Conservation (phyloP, 75 land plant species). For the Pseudotsuga menziesii region DNA sequence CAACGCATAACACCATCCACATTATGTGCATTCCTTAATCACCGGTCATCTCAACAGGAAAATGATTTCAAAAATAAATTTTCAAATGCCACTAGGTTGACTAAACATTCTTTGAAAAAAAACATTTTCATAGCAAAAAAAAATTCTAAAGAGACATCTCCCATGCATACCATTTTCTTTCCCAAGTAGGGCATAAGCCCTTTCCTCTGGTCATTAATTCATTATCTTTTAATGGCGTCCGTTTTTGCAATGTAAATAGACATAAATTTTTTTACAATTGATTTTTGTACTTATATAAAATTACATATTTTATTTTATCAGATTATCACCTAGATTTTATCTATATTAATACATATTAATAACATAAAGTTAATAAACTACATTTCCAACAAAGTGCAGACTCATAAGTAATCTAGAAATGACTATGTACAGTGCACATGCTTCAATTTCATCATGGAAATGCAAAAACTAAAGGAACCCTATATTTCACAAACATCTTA, state of each 20-base stretch:
- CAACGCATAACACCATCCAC: too few relatives aligned
- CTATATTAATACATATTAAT: background rate
- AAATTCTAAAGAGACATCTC: background rate
- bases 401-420: background rate
- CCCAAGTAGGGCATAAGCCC: constrained; percentile 68
- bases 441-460: background rate
- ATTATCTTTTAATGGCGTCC: constrained; percentile 93
- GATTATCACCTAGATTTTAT: background rate
- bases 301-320: background rate
- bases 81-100: background rate
- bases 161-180: constrained; percentile 75
- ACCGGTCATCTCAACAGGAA: constrained; percentile 96
- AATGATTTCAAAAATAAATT: background rate
- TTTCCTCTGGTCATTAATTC: constrained; percentile 90
- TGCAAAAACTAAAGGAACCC: background rate
- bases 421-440: background rate
- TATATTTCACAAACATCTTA: background rate
- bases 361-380: background rate
- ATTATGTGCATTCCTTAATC: too few relatives aligned
- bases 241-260: constrained; percentile 94
- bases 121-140: background rate
- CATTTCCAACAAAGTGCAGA: too few relatives aligned
- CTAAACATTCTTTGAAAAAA: background rate
- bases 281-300: background rate
- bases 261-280: background rate